phyloP scores from a whole-genome alignment of 2,329 filamentous ascomycete genomes.

The Hyphodiscus sp. region DNA sequence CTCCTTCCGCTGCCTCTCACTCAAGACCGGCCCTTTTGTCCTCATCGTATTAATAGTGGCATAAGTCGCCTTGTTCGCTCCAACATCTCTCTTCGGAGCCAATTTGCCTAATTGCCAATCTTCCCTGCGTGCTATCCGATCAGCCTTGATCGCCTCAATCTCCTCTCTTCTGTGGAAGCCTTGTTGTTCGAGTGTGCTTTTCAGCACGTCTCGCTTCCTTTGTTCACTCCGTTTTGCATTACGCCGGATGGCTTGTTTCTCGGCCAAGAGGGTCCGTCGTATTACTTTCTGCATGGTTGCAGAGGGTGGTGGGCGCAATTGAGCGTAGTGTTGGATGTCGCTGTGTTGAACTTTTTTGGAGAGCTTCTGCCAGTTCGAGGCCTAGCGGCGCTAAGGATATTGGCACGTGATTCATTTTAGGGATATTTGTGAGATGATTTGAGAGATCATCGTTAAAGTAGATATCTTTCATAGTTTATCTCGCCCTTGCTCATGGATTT shows the following conservation, averaged over 20 bases:
- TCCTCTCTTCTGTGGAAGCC: conserved; percentile 24
- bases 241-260: conserved; percentile 53
- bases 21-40: conserved; percentile 26
- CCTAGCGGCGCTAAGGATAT: background rate
- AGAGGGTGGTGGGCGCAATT: conserved; percentile 6
- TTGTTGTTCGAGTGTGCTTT: conserved; percentile 18
- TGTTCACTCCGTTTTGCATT: conserved; percentile 31
- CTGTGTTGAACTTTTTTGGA: background rate
- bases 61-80: conserved; percentile 48
- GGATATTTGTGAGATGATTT: too few relatives aligned
- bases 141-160: conserved; percentile 35
- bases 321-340: background rate
- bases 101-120: conserved; percentile 74
- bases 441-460: too few relatives aligned
- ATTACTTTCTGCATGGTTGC: conserved; percentile 63
- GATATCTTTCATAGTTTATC: too few relatives aligned
- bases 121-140: conserved; percentile 56
- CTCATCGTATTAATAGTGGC: conserved; percentile 44
- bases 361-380: background rate
- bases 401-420: background rate
- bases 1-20: conserved; percentile 13
- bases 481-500: too few relatives aligned
- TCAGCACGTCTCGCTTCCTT: conserved; percentile 21
- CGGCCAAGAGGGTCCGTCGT: conserved; percentile 58
- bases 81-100: conserved; percentile 69